Evolutionary conservation across 768 basidiomycete species (phyloP).

Genomic region (Collybiopsis confluens): DNA sequence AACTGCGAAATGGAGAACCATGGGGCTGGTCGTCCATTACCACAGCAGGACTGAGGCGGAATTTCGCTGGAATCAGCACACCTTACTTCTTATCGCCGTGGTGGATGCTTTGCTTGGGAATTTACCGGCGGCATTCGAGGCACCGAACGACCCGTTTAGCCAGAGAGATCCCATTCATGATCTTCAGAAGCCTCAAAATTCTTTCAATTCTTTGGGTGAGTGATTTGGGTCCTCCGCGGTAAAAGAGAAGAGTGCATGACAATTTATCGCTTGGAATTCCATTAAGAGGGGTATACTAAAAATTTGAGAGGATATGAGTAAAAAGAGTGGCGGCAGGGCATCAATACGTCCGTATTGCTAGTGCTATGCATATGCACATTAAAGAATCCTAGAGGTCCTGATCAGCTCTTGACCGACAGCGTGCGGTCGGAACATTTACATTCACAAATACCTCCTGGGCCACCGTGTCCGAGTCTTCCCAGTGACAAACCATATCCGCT

Average conservation of each 20-base stretch:
- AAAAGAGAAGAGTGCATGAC: neutral
- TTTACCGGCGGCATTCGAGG: too few species aligned
- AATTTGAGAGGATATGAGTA: constrained; percentile 13
- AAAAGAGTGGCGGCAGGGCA: neutral
- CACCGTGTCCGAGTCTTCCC: constrained; percentile 81
- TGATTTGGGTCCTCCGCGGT: neutral
- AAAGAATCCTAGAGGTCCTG: constrained; percentile 56
- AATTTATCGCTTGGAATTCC: neutral
- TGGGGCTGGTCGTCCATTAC: too few species aligned
- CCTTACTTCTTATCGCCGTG: too few species aligned
- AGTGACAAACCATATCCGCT: constrained; percentile 80
- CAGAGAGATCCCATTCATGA: neutral
- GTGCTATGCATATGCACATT: constrained; percentile 62
- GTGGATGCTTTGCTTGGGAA: too few species aligned
- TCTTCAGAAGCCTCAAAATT: neutral
- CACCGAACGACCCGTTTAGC: too few species aligned
- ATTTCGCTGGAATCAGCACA: too few species aligned
- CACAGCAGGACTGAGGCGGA: too few species aligned
- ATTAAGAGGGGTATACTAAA: constrained; percentile 12
- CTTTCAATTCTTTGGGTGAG: neutral
- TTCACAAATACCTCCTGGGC: constrained; percentile 77
- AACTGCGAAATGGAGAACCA: too few species aligned
- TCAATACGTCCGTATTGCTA: constrained; percentile 46
- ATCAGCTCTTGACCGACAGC: neutral
- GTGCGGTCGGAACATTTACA: constrained; percentile 38